phyloP scores from a whole-genome alignment of 2,329 filamentous ascomycete genomes.

The Penicillium sp. region DNA sequence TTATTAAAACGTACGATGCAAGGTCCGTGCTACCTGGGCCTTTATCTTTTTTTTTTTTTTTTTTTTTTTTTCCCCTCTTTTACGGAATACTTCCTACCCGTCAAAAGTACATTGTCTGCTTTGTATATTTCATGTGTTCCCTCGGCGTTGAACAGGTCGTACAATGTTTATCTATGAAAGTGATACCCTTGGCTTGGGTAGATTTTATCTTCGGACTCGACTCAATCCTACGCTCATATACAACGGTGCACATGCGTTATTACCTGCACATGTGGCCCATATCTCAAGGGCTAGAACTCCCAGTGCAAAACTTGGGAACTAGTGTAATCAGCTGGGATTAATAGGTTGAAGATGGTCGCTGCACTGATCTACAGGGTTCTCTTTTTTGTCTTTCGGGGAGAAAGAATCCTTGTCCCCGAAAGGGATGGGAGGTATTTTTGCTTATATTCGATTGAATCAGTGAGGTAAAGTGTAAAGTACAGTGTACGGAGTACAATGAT shows the following conservation, averaged over 20 bases:
- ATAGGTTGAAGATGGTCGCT: not conserved
- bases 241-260: not conserved
- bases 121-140: not conserved
- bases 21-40: slow-evolving; percentile 4
- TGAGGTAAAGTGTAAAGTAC: not conserved
- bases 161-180: not conserved
- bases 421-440: not conserved
- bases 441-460: not conserved
- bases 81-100: not conserved
- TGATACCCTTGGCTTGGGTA: not conserved
- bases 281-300: slow-evolving; percentile 16
- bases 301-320: not conserved
- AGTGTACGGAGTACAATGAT: not conserved
- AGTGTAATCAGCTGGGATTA: not conserved
- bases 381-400: slow-evolving; percentile 13
- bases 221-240: slow-evolving; percentile 7
- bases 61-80: not conserved
- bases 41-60: not conserved
- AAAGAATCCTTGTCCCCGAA: slow-evolving; percentile 14
- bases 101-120: not conserved
- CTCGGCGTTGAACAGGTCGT: not conserved
- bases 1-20: slow-evolving; percentile 1
- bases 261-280: slow-evolving; percentile 5
- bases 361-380: slow-evolving; percentile 18
- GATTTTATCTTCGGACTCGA: not conserved